Percentiles rank a stretch among this genome's conserved stretches.
Evolutionary conservation across 129 eudicot genomes (phyloP).

Genomic region (Chrysanthemum seticuspe): DNA sequence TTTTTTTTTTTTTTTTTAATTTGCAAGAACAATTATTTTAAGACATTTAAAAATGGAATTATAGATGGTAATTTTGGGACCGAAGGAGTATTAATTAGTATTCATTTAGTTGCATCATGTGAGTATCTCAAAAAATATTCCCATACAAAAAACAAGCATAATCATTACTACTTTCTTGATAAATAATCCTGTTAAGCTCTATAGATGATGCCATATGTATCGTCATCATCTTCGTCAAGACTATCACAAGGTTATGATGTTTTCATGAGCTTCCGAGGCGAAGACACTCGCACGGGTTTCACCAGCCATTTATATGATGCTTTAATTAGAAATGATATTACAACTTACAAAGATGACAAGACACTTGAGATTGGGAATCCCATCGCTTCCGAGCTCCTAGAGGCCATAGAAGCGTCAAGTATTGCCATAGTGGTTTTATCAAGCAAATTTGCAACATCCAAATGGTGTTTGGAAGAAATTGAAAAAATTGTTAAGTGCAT

Average conservation of each 20-base stretch:
- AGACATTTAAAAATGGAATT: too few species aligned
- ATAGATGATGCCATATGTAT: not conserved
- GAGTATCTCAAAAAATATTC: too few species aligned
- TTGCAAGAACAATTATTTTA: too few species aligned
- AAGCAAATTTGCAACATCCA: not conserved
- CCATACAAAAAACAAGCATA: too few species aligned
- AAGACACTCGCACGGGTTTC: not conserved
- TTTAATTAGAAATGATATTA: not conserved
- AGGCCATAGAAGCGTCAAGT: not conserved
- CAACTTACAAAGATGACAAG: not conserved
- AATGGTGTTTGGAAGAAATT: conserved; percentile 12
- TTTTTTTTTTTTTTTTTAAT: too few species aligned
- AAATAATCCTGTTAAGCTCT: too few species aligned
- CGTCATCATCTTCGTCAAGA: not conserved
- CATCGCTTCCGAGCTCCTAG: conserved; percentile 7
- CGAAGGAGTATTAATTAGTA: too few species aligned
- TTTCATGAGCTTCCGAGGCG: not conserved
- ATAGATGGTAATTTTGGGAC: too few species aligned
- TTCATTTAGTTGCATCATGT: too few species aligned
- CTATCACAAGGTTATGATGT: conserved; percentile 1
- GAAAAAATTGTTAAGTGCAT: not conserved
- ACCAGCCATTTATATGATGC: conserved; percentile 1
- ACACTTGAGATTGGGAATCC: not conserved
- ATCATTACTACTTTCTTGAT: too few species aligned
- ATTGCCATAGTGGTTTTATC: not conserved